Evolutionary conservation across 2,329 filamentous ascomycete species (phyloP).

Genomic region (Immersiporthe knoxdaviesiana): DNA sequence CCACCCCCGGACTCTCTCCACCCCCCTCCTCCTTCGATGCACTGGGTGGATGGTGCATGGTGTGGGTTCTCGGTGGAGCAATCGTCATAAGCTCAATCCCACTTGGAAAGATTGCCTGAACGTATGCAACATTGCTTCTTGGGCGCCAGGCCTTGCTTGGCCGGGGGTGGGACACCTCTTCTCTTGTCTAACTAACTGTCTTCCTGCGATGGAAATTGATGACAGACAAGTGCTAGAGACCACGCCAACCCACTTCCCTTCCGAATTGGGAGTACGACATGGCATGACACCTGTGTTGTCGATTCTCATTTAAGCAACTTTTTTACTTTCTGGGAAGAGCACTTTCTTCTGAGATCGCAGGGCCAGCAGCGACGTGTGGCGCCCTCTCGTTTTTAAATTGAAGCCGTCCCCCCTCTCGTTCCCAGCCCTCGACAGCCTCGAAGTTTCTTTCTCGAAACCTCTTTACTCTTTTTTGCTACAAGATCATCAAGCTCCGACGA

Average conservation of each 20-base stretch:
- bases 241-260: not conserved
- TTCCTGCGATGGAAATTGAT: slow-evolving; percentile 7
- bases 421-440: not conserved
- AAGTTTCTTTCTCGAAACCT: not conserved
- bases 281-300: not conserved
- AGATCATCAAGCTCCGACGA: not conserved
- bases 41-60: not conserved
- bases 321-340: too few relatives aligned
- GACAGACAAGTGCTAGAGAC: not conserved
- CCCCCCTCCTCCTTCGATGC: not conserved
- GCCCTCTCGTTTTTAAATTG: not conserved
- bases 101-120: slow-evolving; percentile 21
- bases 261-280: not conserved
- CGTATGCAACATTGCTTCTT: slow-evolving; percentile 7
- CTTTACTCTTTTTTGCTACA: slow-evolving; percentile 1
- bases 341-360: not conserved
- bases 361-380: not conserved
- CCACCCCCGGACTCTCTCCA: slow-evolving; percentile 1
- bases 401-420: not conserved
- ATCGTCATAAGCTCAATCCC: slow-evolving; percentile 30
- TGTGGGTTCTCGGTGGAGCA: slow-evolving; percentile 16
- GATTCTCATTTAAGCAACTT: not conserved
- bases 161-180: slow-evolving; percentile 6
- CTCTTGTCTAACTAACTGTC: not conserved
- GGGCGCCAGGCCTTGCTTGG: slow-evolving; percentile 3